Conservation (phyloP, 345 rosid species). For the Anastatica hierochuntica region DNA sequence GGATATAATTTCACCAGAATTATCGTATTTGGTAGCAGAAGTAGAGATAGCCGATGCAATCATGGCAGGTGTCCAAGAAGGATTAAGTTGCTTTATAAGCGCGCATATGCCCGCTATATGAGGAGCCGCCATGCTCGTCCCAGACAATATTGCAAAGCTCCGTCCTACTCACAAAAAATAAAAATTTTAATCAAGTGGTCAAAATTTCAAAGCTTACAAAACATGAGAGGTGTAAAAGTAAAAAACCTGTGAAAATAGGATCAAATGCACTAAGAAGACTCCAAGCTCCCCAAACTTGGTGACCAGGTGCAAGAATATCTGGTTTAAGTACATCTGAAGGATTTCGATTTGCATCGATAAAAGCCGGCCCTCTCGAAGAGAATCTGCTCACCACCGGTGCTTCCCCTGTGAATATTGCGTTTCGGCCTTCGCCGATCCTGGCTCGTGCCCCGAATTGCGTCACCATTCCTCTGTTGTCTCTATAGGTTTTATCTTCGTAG, state of each 20-base stretch:
- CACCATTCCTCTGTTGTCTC: conserved; percentile 34
- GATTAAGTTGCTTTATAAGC: conserved; percentile 54
- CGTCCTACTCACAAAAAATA: conserved; percentile 30
- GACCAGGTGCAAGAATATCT: conserved; percentile 80
- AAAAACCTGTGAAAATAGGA: conserved; percentile 39
- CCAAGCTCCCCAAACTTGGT: conserved; percentile 96
- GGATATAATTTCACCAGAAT: conserved; percentile 39
- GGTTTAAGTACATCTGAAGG: conserved; percentile 70
- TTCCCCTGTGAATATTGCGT: conserved; percentile 35
- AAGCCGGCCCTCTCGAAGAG: conserved; percentile 79
- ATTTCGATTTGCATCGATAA: conserved; percentile 31
- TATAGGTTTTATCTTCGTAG: conserved; percentile 43
- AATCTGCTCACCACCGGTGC: conserved; percentile 63
- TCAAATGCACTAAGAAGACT: conserved; percentile 63
- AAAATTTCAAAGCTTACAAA: neutral
- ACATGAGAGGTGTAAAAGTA: neutral
- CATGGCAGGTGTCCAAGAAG: conserved; percentile 78
- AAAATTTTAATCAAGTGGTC: neutral
- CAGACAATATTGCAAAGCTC: conserved; percentile 63
- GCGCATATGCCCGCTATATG: conserved; percentile 68
- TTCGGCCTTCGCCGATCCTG: conserved; percentile 55
- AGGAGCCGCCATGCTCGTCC: conserved; percentile 91
- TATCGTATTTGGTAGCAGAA: conserved; percentile 47
- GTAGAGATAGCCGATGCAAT: conserved; percentile 72
- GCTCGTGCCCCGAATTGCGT: conserved; percentile 40